Conservation (phyloP, 164 flowering plant species). For the Malania oleifera region DNA sequence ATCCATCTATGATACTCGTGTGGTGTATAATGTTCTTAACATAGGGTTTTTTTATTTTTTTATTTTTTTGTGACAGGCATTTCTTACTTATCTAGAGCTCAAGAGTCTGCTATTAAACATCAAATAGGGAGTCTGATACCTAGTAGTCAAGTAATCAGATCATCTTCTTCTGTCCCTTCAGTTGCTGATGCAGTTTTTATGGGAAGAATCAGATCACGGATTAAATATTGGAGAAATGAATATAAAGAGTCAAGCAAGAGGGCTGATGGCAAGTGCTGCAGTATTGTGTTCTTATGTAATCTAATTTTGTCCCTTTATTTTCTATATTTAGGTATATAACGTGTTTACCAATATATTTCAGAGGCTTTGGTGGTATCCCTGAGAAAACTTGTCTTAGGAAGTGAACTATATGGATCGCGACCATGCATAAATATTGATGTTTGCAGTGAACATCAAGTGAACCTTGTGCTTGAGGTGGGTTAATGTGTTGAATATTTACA, state of each 20-base stretch:
- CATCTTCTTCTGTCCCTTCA: slow-evolving; percentile 40
- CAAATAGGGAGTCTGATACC: slow-evolving; percentile 32
- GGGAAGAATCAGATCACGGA: slow-evolving; percentile 62
- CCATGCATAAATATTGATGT: slow-evolving; percentile 71
- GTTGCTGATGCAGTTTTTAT: slow-evolving; percentile 65
- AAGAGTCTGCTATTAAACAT: slow-evolving; percentile 54
- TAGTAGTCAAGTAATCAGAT: slow-evolving; percentile 12
- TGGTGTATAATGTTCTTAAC: no score
- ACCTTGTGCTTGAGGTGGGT: slow-evolving; percentile 59
- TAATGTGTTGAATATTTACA: slow-evolving; percentile 6
- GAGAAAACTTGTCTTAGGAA: slow-evolving; percentile 51
- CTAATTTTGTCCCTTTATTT: neutral
- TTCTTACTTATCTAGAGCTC: slow-evolving; percentile 82
- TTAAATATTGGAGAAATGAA: slow-evolving; percentile 57
- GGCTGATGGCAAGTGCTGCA: slow-evolving; percentile 36
- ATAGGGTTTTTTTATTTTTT: no score
- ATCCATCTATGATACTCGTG: no score
- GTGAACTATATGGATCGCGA: slow-evolving; percentile 61
- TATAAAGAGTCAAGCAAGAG: slow-evolving; percentile 33
- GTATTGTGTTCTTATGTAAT: neutral
- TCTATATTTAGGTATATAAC: neutral
- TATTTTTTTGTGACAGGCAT: slow-evolving; percentile 44
- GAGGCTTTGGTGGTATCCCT: slow-evolving; percentile 53
- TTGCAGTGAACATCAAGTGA: slow-evolving; percentile 80
- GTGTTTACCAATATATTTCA: slow-evolving; percentile 22